These are phyloP conservation scores for Neocucurbitaria cava DNA, from an alignment of 2,329 filamentous ascomycete genomes.

Conservation along the genomic window DNA sequence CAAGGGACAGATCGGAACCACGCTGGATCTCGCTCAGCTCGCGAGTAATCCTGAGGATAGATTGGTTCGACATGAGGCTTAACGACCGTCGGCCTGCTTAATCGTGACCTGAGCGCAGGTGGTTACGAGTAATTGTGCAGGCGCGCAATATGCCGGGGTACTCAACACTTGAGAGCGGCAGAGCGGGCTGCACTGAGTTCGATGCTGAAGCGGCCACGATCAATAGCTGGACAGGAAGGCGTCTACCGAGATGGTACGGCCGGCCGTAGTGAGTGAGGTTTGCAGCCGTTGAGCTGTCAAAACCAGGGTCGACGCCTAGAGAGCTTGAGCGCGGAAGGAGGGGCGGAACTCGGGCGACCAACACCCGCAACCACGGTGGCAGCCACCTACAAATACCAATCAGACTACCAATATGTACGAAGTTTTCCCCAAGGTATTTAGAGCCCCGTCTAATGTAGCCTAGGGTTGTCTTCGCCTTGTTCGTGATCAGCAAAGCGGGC, in stretches of 20 bases:
- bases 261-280: conserved; percentile 1
- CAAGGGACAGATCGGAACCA: conserved; percentile 82
- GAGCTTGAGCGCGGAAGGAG: conserved; percentile 13
- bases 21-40: conserved; percentile 88
- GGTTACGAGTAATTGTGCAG: background rate
- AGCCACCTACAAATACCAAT: background rate
- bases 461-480: conserved; percentile 93
- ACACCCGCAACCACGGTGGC: background rate
- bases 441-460: conserved; percentile 13
- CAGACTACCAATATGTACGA: conserved; percentile 20
- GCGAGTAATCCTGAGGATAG: conserved; percentile 86
- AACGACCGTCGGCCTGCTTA: conserved; percentile 4
- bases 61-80: conserved; percentile 75
- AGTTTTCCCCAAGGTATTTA: background rate
- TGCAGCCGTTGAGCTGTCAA: conserved; percentile 10
- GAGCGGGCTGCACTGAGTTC: background rate
- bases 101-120: background rate
- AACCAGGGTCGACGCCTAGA: conserved; percentile 9
- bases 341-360: conserved; percentile 21
- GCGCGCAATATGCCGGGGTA: background rate
- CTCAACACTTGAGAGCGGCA: background rate
- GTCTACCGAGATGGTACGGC: background rate
- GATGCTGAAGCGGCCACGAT: background rate
- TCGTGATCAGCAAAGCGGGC: conserved; percentile 98
- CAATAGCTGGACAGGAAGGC: background rate